Conservation (phyloP, 202 grass and related monocot genomes). For the Setaria viridis region DNA sequence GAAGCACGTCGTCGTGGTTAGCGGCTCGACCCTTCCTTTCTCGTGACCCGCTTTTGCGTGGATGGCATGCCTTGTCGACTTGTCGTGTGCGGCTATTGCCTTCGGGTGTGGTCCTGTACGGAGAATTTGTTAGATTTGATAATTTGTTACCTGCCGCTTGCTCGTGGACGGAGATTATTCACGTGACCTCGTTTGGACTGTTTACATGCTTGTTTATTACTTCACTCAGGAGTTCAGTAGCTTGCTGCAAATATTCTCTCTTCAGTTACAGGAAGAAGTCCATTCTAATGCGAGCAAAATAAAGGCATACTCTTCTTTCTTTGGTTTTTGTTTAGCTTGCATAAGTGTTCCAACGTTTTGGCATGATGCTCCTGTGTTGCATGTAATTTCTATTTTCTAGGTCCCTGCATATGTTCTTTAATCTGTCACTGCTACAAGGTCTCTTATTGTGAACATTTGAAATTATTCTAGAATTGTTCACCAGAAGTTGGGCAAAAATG, state of each 20-base stretch:
- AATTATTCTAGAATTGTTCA: not conserved
- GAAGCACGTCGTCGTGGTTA: slow-evolving; percentile 88
- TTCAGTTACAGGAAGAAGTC: not conserved
- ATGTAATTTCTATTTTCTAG: not conserved
- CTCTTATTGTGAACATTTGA: not conserved
- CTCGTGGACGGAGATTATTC: slow-evolving; percentile 1
- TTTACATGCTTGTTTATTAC: not conserved
- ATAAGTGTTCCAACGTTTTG: not conserved
- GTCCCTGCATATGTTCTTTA: not conserved
- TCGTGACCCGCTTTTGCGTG: not conserved
- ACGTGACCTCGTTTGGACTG: not conserved
- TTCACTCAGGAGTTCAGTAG: not conserved
- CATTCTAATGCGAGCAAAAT: not conserved
- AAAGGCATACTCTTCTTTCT: not conserved
- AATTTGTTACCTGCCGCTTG: not conserved
- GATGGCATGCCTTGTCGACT: not conserved
- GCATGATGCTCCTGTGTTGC: not conserved
- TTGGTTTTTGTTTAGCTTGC: not conserved
- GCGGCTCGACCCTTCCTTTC: not conserved
- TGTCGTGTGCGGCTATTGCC: slow-evolving; percentile 9
- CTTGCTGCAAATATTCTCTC: not conserved
- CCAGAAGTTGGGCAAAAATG: not conserved
- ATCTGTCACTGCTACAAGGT: not conserved
- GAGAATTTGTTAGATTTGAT: not conserved
- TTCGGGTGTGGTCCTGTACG: not conserved